phyloP scores from a whole-genome alignment of 2,329 filamentous ascomycete species.

The Samsoniella hepiali region DNA sequence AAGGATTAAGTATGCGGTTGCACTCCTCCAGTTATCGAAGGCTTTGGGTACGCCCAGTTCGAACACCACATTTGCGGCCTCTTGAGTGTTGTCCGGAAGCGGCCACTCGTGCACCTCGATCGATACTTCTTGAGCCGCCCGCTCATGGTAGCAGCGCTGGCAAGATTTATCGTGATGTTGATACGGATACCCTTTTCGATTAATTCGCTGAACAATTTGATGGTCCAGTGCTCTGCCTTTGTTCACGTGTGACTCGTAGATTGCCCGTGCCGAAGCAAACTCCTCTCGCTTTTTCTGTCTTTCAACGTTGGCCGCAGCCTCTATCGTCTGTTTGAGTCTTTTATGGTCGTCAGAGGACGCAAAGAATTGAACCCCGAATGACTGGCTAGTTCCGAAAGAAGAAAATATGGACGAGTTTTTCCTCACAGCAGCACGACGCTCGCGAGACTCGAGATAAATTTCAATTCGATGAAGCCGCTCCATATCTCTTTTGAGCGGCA shows the following conservation, averaged over 20 bases:
- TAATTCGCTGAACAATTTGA: background rate
- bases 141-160: background rate
- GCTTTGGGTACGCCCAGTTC: conserved; percentile 1
- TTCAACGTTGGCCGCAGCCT: background rate
- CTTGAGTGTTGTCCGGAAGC: background rate
- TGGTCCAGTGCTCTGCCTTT: background rate
- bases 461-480: conserved; percentile 43
- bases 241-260: background rate
- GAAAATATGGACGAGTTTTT: background rate
- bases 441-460: conserved; percentile 36
- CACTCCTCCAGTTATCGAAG: background rate
- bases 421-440: background rate
- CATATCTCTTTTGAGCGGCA: conserved; percentile 45
- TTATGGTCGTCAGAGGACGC: background rate
- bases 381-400: background rate
- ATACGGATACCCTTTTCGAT: background rate
- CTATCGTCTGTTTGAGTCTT: background rate
- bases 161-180: background rate
- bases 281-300: background rate
- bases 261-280: background rate
- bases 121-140: background rate
- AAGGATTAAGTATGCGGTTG: background rate
- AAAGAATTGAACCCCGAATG: conserved; percentile 1
- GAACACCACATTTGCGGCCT: conserved; percentile 1
- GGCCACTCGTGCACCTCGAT: conserved; percentile 16